Evolutionary conservation across 345 rosid species (phyloP).

Genomic region (Laguncularia racemosa): DNA sequence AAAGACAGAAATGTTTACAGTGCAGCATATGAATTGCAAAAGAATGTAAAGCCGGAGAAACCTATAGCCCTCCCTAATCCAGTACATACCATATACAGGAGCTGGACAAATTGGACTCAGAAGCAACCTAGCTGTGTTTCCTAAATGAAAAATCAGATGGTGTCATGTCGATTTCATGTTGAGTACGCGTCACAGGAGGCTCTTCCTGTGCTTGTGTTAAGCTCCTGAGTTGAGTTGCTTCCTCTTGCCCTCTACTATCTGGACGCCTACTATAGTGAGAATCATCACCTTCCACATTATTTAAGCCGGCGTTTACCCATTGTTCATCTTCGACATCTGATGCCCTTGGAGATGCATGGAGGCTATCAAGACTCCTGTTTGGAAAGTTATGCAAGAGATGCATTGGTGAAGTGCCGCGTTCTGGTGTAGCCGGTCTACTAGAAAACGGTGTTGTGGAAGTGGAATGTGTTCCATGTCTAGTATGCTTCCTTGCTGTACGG

Average conservation of each 20-base stretch:
- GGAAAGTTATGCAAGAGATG: constrained; percentile 54
- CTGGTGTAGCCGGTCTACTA: constrained; percentile 68
- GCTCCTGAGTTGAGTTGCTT: constrained; percentile 9
- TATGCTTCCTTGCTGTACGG: constrained; percentile 47
- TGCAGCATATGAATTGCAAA: too few species aligned
- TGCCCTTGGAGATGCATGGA: constrained; percentile 27
- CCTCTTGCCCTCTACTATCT: constrained; percentile 12
- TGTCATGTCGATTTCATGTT: constrained; percentile 20
- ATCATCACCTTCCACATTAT: constrained; percentile 13
- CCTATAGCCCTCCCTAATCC: too few species aligned
- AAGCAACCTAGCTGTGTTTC: constrained; percentile 1
- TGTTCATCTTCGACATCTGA: constrained; percentile 22
- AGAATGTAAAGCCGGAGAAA: too few species aligned
- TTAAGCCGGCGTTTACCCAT: constrained; percentile 44
- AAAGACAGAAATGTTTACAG: too few species aligned
- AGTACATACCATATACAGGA: too few species aligned
- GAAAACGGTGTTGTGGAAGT: constrained; percentile 42
- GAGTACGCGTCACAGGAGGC: constrained; percentile 12
- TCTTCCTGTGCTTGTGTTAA: constrained; percentile 24
- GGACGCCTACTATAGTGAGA: constrained; percentile 3
- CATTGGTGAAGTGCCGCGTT: constrained; percentile 56
- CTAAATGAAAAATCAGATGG: constrained; percentile 25
- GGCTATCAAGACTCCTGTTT: constrained; percentile 39
- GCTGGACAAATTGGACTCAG: too few species aligned
- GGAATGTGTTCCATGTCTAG: constrained; percentile 47